Evolutionary conservation across 306 rosid genomes (phyloP).

Genomic region (Bauhinia variegata): DNA sequence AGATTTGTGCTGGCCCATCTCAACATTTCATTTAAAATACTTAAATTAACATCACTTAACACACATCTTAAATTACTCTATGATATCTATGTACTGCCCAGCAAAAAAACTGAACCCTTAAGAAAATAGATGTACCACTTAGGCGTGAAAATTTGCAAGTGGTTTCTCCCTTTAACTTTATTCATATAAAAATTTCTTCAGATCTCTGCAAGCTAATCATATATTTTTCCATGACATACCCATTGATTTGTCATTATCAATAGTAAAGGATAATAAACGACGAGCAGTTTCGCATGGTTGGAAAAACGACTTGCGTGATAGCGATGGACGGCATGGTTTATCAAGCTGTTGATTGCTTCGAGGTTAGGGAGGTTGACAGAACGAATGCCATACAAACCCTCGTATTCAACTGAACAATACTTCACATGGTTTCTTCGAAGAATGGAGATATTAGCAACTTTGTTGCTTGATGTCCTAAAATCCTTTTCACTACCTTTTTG

Average conservation of each 20-base stretch:
- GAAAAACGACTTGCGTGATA: background rate
- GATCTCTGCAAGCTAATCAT: conserved; percentile 5
- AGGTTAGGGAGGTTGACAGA: background rate
- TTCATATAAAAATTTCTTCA: background rate
- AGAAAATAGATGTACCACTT: too few species aligned
- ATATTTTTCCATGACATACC: background rate
- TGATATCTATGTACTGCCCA: too few species aligned
- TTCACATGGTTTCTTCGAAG: background rate
- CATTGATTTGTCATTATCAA: background rate
- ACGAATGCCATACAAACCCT: background rate
- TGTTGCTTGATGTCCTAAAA: background rate
- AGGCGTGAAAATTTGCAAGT: too few species aligned
- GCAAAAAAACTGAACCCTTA: too few species aligned
- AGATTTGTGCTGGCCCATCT: too few species aligned
- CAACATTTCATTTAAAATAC: too few species aligned
- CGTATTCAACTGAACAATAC: background rate
- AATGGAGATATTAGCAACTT: too few species aligned
- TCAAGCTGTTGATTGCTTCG: background rate
- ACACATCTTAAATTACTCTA: too few species aligned
- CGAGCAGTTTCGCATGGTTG: background rate
- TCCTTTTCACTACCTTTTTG: background rate
- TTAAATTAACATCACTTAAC: too few species aligned
- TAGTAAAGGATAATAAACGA: conserved; percentile 16
- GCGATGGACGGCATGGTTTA: conserved; percentile 2
- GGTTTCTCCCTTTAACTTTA: too few species aligned